Conservation (phyloP, 371 early-diverging fungal species). For the Actinomucor elegans region DNA sequence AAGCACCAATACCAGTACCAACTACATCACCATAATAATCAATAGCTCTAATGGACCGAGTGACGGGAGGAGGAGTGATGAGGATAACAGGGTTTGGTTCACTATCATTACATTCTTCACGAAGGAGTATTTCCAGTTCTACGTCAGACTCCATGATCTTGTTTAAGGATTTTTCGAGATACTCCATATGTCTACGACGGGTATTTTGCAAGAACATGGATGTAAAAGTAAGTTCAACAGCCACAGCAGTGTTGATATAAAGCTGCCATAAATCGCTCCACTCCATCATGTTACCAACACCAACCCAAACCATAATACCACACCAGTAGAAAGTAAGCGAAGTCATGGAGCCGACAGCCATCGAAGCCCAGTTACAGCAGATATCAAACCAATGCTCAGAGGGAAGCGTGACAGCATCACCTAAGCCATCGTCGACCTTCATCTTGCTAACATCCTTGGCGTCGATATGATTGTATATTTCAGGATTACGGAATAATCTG, state of each 20-base stretch:
- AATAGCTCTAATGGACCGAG: constrained; percentile 11
- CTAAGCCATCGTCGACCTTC: constrained; percentile 1
- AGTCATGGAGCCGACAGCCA: constrained; percentile 15
- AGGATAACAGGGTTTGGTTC: constrained; percentile 12
- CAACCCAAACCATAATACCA: constrained; percentile 22
- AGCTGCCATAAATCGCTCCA: constrained; percentile 23
- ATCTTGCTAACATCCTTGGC: not conserved
- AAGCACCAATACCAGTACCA: constrained; percentile 19
- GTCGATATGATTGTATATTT: not conserved
- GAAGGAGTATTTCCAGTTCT: constrained; percentile 8
- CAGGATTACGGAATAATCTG: not conserved
- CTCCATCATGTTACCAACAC: constrained; percentile 11
- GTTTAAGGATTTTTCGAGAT: constrained; percentile 16
- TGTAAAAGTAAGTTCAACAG: constrained; percentile 19
- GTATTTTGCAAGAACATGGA: constrained; percentile 26
- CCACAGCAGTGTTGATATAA: constrained; percentile 26
- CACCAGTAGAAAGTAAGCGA: constrained; percentile 6
- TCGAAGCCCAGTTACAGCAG: constrained; percentile 14
- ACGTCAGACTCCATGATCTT: constrained; percentile 4
- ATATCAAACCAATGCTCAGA: constrained; percentile 14
- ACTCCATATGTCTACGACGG: constrained; percentile 21
- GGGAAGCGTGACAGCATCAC: constrained; percentile 16
- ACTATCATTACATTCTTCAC: constrained; percentile 7
- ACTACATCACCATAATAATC: constrained; percentile 28
- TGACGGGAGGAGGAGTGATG: constrained; percentile 7